These are phyloP conservation scores for Pluteus cervinus DNA, from an alignment of 768 basidiomycete species.

Conservation along the genomic window DNA sequence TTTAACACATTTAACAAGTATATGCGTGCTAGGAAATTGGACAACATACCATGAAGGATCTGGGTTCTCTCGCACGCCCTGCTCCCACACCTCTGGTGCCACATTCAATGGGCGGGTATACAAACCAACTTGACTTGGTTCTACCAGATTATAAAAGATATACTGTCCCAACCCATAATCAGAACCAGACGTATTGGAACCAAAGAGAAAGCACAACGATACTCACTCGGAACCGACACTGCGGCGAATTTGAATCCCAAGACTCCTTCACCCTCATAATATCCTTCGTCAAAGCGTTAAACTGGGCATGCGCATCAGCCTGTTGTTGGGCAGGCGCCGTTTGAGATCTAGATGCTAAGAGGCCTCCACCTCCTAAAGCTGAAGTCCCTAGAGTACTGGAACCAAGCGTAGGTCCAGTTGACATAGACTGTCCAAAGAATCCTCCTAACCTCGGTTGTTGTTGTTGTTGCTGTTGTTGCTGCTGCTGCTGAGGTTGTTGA, in stretches of 20 bases:
- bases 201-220: slow-evolving; percentile 1
- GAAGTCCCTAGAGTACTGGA: slow-evolving; percentile 21
- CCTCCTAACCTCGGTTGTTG: slow-evolving; percentile 19
- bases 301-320: slow-evolving; percentile 58
- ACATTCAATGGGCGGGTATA: slow-evolving; percentile 73
- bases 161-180: slow-evolving; percentile 37
- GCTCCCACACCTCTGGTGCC: slow-evolving; percentile 73
- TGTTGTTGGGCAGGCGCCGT: slow-evolving; percentile 36
- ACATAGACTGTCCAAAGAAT: slow-evolving; percentile 25
- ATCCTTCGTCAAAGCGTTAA: slow-evolving; percentile 42
- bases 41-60: slow-evolving; percentile 64
- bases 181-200: neutral
- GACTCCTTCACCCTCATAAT: slow-evolving; percentile 62
- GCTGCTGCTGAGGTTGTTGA: slow-evolving; percentile 19
- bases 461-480: slow-evolving; percentile 20
- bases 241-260: slow-evolving; percentile 64
- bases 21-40: neutral
- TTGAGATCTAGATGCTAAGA: slow-evolving; percentile 30
- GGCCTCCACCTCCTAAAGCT: slow-evolving; percentile 27
- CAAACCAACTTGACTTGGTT: slow-evolving; percentile 54
- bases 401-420: slow-evolving; percentile 17
- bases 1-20: slow-evolving; percentile 3
- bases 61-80: slow-evolving; percentile 75
- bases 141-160: slow-evolving; percentile 81
- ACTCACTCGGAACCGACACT: slow-evolving; percentile 77